Percentiles rank a stretch among this genome's conserved stretches.
Evolutionary conservation across 768 basidiomycete genomes (phyloP).

Genomic region (Russula vinacea): DNA sequence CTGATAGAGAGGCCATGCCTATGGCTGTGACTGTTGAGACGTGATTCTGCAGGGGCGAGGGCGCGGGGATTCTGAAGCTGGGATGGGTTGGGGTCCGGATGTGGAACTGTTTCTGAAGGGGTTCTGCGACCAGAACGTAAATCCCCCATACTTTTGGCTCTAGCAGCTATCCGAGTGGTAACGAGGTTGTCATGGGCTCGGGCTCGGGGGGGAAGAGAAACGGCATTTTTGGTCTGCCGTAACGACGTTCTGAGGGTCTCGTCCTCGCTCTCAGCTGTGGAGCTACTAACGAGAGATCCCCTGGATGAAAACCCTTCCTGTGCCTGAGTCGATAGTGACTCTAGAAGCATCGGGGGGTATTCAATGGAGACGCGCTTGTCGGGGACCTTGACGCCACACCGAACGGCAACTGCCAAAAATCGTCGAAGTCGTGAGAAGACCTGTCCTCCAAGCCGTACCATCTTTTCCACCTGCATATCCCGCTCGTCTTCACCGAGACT

Average conservation of each 20-base stretch:
- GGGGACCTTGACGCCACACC: conserved; percentile 72
- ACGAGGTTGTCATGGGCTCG: conserved; percentile 17
- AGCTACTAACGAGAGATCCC: conserved; percentile 14
- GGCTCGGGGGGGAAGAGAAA: conserved; percentile 20
- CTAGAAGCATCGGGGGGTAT: conserved; percentile 24
- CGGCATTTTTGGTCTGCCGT: conserved; percentile 28
- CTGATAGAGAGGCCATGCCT: conserved; percentile 51
- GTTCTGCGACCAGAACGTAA: conserved; percentile 40
- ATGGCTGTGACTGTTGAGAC: conserved; percentile 28
- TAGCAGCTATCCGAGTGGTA: conserved; percentile 38
- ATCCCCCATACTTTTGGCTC: conserved; percentile 55
- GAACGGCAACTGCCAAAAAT: conserved; percentile 73
- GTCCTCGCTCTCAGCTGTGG: conserved; percentile 22
- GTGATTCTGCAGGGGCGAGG: conserved; percentile 24
- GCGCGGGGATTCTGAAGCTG: conserved; percentile 9
- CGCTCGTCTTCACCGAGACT: conserved; percentile 50
- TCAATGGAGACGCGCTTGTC: conserved; percentile 25
- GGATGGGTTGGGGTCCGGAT: conserved; percentile 34
- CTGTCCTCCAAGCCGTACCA: conserved; percentile 77
- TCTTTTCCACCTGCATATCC: conserved; percentile 60
- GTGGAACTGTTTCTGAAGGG: conserved; percentile 40
- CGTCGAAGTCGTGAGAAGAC: conserved; percentile 77
- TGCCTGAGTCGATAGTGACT: conserved; percentile 26
- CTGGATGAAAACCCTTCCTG: conserved; percentile 17
- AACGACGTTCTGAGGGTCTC: conserved; percentile 20